Evolutionary conservation across 2,329 filamentous ascomycete species (phyloP).

Genomic region (Aspergillus jensenii): DNA sequence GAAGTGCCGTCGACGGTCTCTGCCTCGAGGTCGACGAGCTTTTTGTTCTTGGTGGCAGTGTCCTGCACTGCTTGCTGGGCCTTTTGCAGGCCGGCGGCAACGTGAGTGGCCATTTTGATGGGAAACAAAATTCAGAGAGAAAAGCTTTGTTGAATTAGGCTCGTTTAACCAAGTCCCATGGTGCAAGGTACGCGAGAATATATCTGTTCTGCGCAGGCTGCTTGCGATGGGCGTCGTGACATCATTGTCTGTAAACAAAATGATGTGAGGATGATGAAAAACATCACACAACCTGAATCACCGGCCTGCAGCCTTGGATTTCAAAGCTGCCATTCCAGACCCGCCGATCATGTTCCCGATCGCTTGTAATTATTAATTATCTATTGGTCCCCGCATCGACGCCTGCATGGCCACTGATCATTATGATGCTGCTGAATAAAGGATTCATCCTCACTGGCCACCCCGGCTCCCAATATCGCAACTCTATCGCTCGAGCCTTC

Average conservation of each 20-base stretch:
- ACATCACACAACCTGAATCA: not conserved
- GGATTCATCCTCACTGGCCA: not conserved
- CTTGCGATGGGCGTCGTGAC: not conserved
- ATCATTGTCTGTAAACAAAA: not conserved
- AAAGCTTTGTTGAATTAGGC: too few species aligned
- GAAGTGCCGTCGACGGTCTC: slow-evolving; percentile 55
- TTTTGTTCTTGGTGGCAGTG: slow-evolving; percentile 39
- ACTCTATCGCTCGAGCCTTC: not conserved
- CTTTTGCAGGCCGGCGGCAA: slow-evolving; percentile 31
- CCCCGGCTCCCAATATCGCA: not conserved
- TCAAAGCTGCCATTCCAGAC: slow-evolving; percentile 2
- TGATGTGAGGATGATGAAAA: slow-evolving; percentile 4
- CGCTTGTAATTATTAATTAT: not conserved
- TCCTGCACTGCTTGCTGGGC: slow-evolving; percentile 27
- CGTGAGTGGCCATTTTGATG: slow-evolving; percentile 25
- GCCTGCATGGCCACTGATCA: not conserved
- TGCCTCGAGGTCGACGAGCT: slow-evolving; percentile 61
- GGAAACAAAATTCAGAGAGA: not conserved
- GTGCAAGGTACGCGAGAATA: not conserved
- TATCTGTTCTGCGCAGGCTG: too few species aligned
- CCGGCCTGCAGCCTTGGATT: not conserved
- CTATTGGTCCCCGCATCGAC: not conserved
- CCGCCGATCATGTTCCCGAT: not conserved
- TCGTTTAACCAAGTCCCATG: not conserved
- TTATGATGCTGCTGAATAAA: not conserved